A percentile compares a stretch with the other conserved stretches of the same genome.
Evolutionary conservation across 2,329 filamentous ascomycete genomes (phyloP).

Genomic region (Pseudogymnoascus destructans): DNA sequence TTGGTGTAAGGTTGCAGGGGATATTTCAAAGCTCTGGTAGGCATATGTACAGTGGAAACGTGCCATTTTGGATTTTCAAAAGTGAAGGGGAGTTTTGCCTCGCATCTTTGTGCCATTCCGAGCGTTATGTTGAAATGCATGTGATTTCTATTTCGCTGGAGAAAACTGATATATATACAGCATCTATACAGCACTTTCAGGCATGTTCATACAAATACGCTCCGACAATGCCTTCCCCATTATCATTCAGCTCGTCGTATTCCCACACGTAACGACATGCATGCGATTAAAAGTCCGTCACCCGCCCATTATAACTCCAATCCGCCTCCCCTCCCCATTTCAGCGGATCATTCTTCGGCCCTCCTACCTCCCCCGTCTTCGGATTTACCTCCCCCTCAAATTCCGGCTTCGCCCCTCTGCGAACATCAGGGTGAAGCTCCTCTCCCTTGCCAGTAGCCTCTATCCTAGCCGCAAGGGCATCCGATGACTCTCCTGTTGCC

Average conservation of each 20-base stretch:
- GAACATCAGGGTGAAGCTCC: conserved; percentile 56
- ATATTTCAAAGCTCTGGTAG: conserved; percentile 4
- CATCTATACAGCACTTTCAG: neutral
- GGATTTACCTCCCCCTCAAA: conserved; percentile 90
- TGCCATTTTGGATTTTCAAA: conserved; percentile 5
- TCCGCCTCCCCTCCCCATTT: conserved; percentile 69
- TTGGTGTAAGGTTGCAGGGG: conserved; percentile 5
- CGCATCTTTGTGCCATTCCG: neutral
- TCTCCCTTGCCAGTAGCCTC: conserved; percentile 46
- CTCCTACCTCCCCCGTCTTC: conserved; percentile 86
- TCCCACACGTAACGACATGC: neutral
- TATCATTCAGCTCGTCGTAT: neutral
- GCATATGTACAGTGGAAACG: neutral
- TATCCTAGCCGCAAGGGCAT: conserved; percentile 30
- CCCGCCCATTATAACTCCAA: conserved; percentile 91
- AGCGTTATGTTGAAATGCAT: neutral
- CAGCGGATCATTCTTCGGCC: conserved; percentile 92
- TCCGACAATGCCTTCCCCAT: neutral
- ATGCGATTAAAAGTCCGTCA: conserved; percentile 65
- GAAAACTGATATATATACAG: neutral
- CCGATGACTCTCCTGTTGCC: conserved; percentile 18
- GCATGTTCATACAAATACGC: neutral
- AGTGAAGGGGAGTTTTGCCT: neutral
- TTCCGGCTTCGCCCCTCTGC: conserved; percentile 70
- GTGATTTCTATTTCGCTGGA: neutral